A percentile compares a stretch with the other conserved stretches of the same genome.
These are phyloP conservation scores for Sarcomyxa edulis DNA, from an alignment of 768 basidiomycete species.

Conservation along the genomic window DNA sequence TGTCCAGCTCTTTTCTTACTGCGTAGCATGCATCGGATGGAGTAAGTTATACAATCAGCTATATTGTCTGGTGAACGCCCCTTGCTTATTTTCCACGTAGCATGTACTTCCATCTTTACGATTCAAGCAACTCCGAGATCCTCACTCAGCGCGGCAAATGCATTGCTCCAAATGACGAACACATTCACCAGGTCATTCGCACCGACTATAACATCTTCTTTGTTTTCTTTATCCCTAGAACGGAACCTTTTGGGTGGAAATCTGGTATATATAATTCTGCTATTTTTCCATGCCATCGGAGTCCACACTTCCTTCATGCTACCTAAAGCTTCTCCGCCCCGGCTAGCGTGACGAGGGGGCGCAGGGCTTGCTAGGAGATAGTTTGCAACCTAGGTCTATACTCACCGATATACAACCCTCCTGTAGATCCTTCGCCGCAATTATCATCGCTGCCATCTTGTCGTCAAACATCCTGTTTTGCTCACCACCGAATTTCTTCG, in stretches of 20 bases:
- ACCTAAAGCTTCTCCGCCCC: no score
- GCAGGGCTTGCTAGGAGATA: no score
- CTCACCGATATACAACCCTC: no score
- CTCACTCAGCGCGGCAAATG: constrained; percentile 21
- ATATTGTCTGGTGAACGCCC: background rate
- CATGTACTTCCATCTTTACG: constrained; percentile 16
- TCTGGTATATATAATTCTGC: constrained; percentile 11
- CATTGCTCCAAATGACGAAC: constrained; percentile 20
- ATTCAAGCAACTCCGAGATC: constrained; percentile 19
- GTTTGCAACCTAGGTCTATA: no score
- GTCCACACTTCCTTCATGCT: constrained; percentile 1
- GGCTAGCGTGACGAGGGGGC: no score
- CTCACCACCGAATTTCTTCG: no score
- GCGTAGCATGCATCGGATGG: constrained; percentile 13
- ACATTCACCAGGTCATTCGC: constrained; percentile 16
- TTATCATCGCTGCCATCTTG: no score
- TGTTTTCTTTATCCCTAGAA: constrained; percentile 20
- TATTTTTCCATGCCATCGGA: background rate
- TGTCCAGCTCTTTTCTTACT: constrained; percentile 10
- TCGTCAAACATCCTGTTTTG: no score
- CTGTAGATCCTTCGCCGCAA: no score
- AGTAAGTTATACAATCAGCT: constrained; percentile 4
- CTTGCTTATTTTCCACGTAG: constrained; percentile 8
- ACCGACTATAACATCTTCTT: constrained; percentile 15
- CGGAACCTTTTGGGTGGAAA: constrained; percentile 18